Percentiles rank a stretch among this genome's conserved stretches.
Evolutionary conservation across 1,284 basidiomycete genomes (phyloP).

Genomic region (Kwoniella shivajii): DNA sequence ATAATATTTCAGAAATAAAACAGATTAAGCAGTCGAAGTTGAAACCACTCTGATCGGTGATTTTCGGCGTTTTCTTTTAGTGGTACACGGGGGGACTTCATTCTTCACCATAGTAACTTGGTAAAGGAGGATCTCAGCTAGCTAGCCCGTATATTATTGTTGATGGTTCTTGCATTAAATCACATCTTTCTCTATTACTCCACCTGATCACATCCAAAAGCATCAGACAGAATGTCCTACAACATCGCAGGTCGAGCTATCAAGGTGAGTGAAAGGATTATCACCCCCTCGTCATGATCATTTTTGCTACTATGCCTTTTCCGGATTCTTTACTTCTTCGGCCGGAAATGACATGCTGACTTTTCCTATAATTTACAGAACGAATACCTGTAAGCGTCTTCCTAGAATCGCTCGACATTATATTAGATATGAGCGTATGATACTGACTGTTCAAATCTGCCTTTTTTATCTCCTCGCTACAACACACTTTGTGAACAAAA

Average conservation of each 20-base stretch:
- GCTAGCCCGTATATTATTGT: no score
- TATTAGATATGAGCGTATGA: no score
- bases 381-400: slow-evolving; percentile 30
- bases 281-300: neutral
- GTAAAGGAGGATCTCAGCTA: no score
- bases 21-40: neutral
- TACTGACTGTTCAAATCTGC: neutral
- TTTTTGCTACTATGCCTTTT: neutral
- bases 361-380: slow-evolving; percentile 11
- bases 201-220: slow-evolving; percentile 1
- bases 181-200: neutral
- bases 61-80: slow-evolving; percentile 27
- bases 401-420: no score
- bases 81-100: slow-evolving; percentile 1
- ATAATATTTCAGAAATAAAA: neutral
- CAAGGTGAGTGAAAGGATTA: slow-evolving; percentile 47
- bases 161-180: no score
- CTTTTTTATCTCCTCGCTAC: no score
- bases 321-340: neutral
- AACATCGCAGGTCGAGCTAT: slow-evolving; percentile 52
- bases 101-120: slow-evolving; percentile 9
- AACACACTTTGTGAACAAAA: no score
- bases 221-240: slow-evolving; percentile 52
- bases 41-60: slow-evolving; percentile 21
- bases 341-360: slow-evolving; percentile 1